Conservation (phyloP, 2,329 filamentous ascomycete species). For the Mycosphaerelloides madeirae region DNA sequence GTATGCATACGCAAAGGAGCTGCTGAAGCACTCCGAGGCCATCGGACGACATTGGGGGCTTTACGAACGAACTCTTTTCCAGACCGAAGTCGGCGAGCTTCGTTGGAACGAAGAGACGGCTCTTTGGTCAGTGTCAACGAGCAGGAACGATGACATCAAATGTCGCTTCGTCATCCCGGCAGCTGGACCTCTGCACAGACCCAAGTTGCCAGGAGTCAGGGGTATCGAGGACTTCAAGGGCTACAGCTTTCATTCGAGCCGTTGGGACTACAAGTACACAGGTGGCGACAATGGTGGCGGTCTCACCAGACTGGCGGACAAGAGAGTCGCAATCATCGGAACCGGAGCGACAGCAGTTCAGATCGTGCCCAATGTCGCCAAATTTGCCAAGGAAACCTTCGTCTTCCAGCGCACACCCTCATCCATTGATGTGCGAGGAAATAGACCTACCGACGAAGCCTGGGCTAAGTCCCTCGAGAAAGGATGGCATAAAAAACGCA, state of each 20-base stretch:
- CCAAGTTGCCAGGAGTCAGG: constrained; percentile 43
- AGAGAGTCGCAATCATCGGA: constrained; percentile 25
- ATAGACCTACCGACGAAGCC: constrained; percentile 41
- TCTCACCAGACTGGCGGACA: constrained; percentile 15
- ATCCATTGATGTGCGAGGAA: constrained; percentile 28
- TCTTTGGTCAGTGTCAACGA: constrained; percentile 18
- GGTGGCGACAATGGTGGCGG: constrained; percentile 30
- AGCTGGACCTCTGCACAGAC: constrained; percentile 40
- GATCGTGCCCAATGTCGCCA: constrained; percentile 37
- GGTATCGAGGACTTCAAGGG: constrained; percentile 38
- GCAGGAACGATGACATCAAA: constrained; percentile 25
- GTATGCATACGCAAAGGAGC: constrained; percentile 39
- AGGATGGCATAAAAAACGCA: constrained; percentile 50
- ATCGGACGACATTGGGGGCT: constrained; percentile 17
- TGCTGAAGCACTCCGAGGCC: constrained; percentile 27
- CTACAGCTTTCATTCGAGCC: constrained; percentile 40
- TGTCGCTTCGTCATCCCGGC: constrained; percentile 40
- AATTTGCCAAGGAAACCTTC: constrained; percentile 34
- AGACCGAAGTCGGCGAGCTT: constrained; percentile 18
- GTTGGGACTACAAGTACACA: constrained; percentile 42
- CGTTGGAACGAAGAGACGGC: constrained; percentile 33
- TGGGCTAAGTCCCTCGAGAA: constrained; percentile 29
- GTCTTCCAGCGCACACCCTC: constrained; percentile 43
- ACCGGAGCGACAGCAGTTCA: constrained; percentile 31
- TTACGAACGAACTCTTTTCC: constrained; percentile 41